Evolutionary conservation across 2,329 filamentous ascomycete species (phyloP).

Genomic region (Fusarium sambucinum): DNA sequence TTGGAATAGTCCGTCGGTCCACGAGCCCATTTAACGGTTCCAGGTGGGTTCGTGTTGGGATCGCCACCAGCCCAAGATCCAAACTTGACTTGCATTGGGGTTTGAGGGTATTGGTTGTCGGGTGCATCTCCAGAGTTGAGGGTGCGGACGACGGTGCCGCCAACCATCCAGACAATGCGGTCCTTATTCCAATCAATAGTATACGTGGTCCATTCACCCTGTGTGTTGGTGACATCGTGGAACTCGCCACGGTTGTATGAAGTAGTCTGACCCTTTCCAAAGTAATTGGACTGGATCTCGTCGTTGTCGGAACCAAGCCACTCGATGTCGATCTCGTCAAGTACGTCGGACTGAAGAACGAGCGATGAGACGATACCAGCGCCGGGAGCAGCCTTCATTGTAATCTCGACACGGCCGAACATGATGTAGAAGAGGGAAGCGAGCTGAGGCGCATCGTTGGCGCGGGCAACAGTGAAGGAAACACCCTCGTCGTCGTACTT

Average conservation of each 20-base stretch:
- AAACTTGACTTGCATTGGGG: conserved; percentile 93
- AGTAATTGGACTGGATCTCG: conserved; percentile 97
- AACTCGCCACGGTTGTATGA: conserved; percentile 90
- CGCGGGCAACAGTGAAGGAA: conserved; percentile 80
- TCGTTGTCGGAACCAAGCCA: conserved; percentile 84
- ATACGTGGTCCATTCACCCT: conserved; percentile 85
- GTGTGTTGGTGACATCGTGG: conserved; percentile 76
- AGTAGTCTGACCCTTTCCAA: conserved; percentile 88
- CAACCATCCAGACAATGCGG: conserved; percentile 88
- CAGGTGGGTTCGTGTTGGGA: conserved; percentile 74
- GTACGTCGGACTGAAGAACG: conserved; percentile 88
- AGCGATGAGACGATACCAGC: conserved; percentile 93
- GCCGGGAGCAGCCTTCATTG: conserved; percentile 87
- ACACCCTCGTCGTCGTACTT: conserved; percentile 83
- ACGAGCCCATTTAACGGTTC: conserved; percentile 91
- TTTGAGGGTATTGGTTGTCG: conserved; percentile 86
- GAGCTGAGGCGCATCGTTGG: conserved; percentile 88
- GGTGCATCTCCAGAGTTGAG: conserved; percentile 77
- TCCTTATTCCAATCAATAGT: conserved; percentile 90
- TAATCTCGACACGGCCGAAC: conserved; percentile 92
- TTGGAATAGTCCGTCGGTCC: conserved; percentile 85
- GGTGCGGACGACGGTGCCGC: conserved; percentile 80
- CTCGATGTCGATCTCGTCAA: conserved; percentile 98
- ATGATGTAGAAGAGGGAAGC: conserved; percentile 97
- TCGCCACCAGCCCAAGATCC: conserved; percentile 95